These are phyloP conservation scores for Chytridium lagenaria DNA, from an alignment of 371 early-diverging fungal species.

Conservation along the genomic window DNA sequence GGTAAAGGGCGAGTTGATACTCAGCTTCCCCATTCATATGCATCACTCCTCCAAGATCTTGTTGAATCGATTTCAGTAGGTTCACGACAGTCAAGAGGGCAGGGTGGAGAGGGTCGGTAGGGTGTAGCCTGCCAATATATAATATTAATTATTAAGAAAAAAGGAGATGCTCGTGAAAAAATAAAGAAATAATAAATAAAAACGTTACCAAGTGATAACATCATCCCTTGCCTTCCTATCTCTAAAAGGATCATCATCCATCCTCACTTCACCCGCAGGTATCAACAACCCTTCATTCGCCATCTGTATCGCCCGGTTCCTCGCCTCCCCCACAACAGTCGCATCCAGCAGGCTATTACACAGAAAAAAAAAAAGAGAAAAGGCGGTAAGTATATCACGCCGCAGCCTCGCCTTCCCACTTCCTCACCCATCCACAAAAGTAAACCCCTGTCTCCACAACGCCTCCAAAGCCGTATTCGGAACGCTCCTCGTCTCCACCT, in stretches of 20 bases:
- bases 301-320: slow-evolving; percentile 43
- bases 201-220: slow-evolving; percentile 40
- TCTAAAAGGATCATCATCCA: slow-evolving; percentile 64
- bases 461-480: slow-evolving; percentile 27
- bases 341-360: slow-evolving; percentile 44
- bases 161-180: background rate
- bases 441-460: slow-evolving; percentile 63
- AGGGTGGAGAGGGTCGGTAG: slow-evolving; percentile 16
- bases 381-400: background rate
- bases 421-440: slow-evolving; percentile 55
- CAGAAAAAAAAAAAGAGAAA: too few species aligned
- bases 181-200: background rate
- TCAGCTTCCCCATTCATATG: slow-evolving; percentile 62
- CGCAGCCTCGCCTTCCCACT: background rate
- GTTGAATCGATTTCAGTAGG: slow-evolving; percentile 49
- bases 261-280: slow-evolving; percentile 43
- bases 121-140: slow-evolving; percentile 15
- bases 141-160: background rate
- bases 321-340: slow-evolving; percentile 40
- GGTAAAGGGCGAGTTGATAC: slow-evolving; percentile 66
- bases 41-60: slow-evolving; percentile 55
- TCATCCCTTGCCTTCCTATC: slow-evolving; percentile 68
- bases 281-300: slow-evolving; percentile 38
- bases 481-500: background rate
- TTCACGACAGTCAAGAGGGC: slow-evolving; percentile 42